phyloP scores from a whole-genome alignment of 2,329 filamentous ascomycete species.

The Immersiporthe knoxdaviesiana region DNA sequence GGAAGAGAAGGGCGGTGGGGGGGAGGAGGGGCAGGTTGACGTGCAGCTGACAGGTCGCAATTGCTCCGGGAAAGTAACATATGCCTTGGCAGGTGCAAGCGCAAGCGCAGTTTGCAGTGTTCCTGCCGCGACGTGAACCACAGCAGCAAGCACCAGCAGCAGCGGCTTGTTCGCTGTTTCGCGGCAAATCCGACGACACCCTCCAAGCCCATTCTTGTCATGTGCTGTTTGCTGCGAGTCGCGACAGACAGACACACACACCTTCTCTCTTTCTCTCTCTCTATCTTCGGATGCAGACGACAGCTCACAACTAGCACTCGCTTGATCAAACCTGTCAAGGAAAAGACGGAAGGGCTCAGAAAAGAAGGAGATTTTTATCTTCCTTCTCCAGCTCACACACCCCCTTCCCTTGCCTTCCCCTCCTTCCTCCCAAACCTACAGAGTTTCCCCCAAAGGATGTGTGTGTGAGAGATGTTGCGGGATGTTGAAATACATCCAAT shows the following conservation, averaged over 20 bases:
- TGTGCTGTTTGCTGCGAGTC: too few species aligned
- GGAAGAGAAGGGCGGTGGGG: background rate
- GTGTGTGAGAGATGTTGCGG: background rate
- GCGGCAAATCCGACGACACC: background rate
- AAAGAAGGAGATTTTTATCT: background rate
- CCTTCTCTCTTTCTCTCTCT: background rate
- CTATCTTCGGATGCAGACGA: background rate
- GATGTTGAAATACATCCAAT: too few species aligned
- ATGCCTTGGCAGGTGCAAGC: background rate
- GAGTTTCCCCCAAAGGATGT: background rate
- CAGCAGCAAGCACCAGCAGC: too few species aligned
- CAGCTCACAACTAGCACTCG: background rate
- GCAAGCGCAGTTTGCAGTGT: background rate
- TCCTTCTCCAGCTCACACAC: background rate
- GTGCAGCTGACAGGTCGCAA: slow-evolving; percentile 16
- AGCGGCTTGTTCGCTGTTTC: background rate
- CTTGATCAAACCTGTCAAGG: background rate
- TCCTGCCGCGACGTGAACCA: background rate
- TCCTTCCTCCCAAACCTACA: background rate
- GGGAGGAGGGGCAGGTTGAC: background rate
- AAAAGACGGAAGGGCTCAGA: background rate
- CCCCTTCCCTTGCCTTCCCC: too few species aligned
- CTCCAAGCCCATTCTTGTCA: too few species aligned
- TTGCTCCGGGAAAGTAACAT: background rate
- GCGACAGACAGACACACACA: too few species aligned